Evolutionary conservation across 176 grass and related monocot genomes (phyloP), one percentile per base, ranked within the genome.

Genomic region (Saccharum spontaneum): DNA sequence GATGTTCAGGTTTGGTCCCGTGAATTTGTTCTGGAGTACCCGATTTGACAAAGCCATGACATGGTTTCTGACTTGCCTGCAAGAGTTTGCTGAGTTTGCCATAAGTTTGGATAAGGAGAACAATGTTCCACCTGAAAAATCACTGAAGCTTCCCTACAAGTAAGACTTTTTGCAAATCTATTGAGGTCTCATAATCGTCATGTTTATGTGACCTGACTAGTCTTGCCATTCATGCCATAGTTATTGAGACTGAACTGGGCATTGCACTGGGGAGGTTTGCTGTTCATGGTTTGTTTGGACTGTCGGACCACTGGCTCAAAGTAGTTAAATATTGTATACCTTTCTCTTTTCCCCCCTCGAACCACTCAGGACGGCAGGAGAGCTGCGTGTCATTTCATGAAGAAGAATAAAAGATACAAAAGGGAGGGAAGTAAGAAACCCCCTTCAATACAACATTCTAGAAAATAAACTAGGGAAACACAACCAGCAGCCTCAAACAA

Each of bases 1-100:
- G 31, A 61, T 86, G 39, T 78, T 66, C 90, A 99, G 94, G 87
- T 99, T 96, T 96, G 97, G 97, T 62, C 97, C 97, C 22, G 97
- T 99, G 45, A 99, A 99, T 88, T 87, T 99, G 84, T 99, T 99
- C 77, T 99, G 97, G 97, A 99, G 91, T 86, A 99, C 94, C 39
- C 84, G 97, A 34, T 99, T 94, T 76, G 94, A 99, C 86, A 99
- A 99, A 90, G 97, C 93, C 23, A 99, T 99, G 97, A 94, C 90
- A 84, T 92, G 92, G 76, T 99, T 96, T 77, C 86, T 97, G 24
- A 99, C 97, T 66, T 97, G 94, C 87, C 88, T 99, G 31, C 94
- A 96, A 87, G 97, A 99, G 67, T 99, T 99, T 46, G 84, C 97
- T 0, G 97, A 99, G 77, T 97, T 97, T 37, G 90, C 94, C 48